Evolutionary conservation across 176 grass and related monocot genomes (phyloP).

Genomic region (Melocanna baccifera): DNA sequence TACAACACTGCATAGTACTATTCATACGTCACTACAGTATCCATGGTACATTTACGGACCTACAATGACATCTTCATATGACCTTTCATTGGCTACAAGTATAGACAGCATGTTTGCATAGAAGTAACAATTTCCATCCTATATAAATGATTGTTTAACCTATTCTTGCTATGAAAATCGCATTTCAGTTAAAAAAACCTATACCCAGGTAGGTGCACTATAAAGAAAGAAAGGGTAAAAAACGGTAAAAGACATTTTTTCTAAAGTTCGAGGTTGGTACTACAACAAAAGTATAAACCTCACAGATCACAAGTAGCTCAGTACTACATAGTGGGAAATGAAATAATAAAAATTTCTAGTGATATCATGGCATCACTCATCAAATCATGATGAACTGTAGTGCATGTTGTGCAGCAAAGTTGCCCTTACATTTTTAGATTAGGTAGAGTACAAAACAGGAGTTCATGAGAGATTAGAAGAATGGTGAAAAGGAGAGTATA

Average conservation of each 20-base stretch:
- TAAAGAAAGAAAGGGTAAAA: neutral
- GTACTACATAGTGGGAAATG: neutral
- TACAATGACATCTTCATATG: too few species aligned
- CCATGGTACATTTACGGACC: too few species aligned
- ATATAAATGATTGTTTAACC: too few species aligned
- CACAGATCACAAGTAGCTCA: constrained; percentile 11
- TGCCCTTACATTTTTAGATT: neutral
- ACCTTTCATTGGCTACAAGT: too few species aligned
- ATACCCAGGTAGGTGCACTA: neutral
- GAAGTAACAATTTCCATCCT: too few species aligned
- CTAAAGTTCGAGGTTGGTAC: constrained; percentile 2
- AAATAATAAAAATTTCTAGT: constrained; percentile 11
- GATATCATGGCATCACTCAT: constrained; percentile 15
- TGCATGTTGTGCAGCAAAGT: neutral
- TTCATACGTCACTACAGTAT: too few species aligned
- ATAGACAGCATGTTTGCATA: too few species aligned
- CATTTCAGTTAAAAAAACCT: too few species aligned
- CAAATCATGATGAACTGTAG: neutral
- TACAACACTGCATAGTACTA: too few species aligned
- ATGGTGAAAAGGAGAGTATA: constrained; percentile 19
- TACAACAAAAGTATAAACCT: neutral
- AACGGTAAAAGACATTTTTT: neutral
- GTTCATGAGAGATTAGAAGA: constrained; percentile 14
- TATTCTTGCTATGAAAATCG: too few species aligned
- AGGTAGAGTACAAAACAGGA: neutral